Conservation (phyloP, 306 rosid species). For the Fragaria ananassa region DNA sequence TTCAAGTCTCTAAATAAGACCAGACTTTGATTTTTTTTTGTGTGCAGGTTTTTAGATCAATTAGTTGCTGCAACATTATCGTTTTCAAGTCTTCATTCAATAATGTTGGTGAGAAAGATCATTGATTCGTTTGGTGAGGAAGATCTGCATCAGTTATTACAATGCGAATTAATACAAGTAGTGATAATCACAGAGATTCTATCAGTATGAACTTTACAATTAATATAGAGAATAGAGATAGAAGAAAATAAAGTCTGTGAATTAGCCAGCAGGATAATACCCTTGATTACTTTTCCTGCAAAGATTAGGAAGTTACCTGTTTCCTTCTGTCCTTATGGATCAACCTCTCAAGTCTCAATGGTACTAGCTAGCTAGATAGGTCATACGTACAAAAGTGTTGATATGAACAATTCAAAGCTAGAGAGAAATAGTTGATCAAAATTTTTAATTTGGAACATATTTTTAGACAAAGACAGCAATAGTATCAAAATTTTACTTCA, state of each 20-base stretch:
- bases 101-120: constrained; percentile 15
- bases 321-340: too few relatives aligned
- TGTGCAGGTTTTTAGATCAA: too few relatives aligned
- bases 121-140: background rate
- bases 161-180: background rate
- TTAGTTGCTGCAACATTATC: too few relatives aligned
- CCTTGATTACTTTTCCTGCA: background rate
- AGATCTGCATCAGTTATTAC: background rate
- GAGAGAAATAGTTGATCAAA: background rate
- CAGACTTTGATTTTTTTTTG: too few relatives aligned
- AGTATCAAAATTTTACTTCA: background rate
- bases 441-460: background rate
- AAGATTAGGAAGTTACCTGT: background rate
- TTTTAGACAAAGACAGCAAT: background rate
- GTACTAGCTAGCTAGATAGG: too few relatives aligned
- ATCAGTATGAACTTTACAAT: background rate
- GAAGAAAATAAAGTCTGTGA: background rate
- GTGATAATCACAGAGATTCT: background rate
- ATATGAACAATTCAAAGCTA: background rate
- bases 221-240: background rate
- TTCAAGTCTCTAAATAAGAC: too few relatives aligned
- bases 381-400: background rate
- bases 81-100: background rate
- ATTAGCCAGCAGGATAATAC: background rate
- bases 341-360: too few relatives aligned